Evolutionary conservation across 202 grass and related monocot genomes (phyloP), one percentile per base, ranked within the genome.

Genomic region (Bolboschoenoplectus hybrid): DNA sequence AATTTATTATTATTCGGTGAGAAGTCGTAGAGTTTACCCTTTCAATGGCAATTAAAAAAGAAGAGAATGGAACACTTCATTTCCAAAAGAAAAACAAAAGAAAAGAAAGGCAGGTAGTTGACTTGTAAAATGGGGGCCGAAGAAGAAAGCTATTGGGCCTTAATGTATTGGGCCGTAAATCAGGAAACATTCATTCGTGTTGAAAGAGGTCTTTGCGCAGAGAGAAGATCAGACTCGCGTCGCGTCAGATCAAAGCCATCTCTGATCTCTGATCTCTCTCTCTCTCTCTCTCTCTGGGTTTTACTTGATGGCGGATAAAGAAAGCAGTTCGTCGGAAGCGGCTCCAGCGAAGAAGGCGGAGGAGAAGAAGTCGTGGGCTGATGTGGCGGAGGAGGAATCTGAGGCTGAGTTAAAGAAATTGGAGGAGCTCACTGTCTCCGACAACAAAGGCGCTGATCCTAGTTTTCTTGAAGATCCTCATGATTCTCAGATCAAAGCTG

Each of bases 401-500:
- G 87, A 91, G 1, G 82, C 88, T 36, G 86, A 91, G 92, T 86
- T 87, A 63, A 93, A 94, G 85, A 88, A 91, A 88, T 88, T 99
- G 45, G 89, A 96, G 72, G 84, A 89, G 72, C 92, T 99, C 82
- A 91, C 90, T 34, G 91, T 99, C 63, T 40, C 91, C 60, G 88
- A 86, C 9, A 80, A 76, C 3, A 89, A 91, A 14, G 85, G 45
- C 44, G 38, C 58, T n/a, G 38, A 46, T 50, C 84, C 89, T n/a
- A 85, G 87, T 10, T 89, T 92, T n/a, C 92, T 99, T 57, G 89
- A 96, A 6, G 97, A 99, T 52, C 92, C 93, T 20, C 90, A 99
- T 50, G 93, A 99, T 38, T 82, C 92, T 46, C 90, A 99, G 72
- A 99, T 99, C 86, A 89, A 94, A 80, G 90, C 93, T 52, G 97